Base-by-base conservation (phyloP, 2,329 filamentous ascomycete genomes). In the Diplodia mutila region DNA sequence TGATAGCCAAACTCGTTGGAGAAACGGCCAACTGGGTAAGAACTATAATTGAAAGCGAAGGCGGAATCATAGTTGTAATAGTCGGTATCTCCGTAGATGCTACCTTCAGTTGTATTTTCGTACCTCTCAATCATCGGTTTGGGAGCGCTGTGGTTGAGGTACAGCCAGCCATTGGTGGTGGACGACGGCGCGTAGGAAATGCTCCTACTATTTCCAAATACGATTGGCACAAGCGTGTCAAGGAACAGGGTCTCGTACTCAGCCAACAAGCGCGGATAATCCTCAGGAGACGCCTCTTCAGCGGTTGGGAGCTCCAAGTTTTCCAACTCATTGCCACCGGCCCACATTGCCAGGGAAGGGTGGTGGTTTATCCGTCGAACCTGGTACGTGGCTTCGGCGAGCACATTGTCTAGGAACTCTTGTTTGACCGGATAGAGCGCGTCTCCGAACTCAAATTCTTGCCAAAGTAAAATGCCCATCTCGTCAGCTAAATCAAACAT, bases 1-100 rank as follows among this genome's bases (percentile, higher is more conserved):
- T 88, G 86, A 73, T 84, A 89, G 27, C 87, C 87, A 69, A 89
- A 90, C 74, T 90, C 87, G 69, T 88, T 87, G 2, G 85, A 84
- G 71, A 89, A 89, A 9, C 87, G 81, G 2, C 86, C 86, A 0
- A 88, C 77, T 0, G 87, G 86, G 69, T 88, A 89, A 0, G 76
- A 79, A 0, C 79, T 80, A n/a, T 80, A 78, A 73, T 89, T 82
- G 75, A 88, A 89, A 0, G 86, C 83, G 18, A 82, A 75, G 0
- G 72, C 73, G 14, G 82, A 81, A 68, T 86, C 75, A 72, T 89
- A 89, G 70, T 88, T 84, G 76, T 90, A 89, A 73, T 85, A 82
- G 69, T 88, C 85, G 21, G 86, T 89, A 68, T 89, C 85, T 5
- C 86, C 86, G 71, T 89, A 89, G 34, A 88, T 83, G 4, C 78